Evolutionary conservation across 2,329 filamentous ascomycete genomes (phyloP).

Genomic region (Pestalotiopsis sp.): DNA sequence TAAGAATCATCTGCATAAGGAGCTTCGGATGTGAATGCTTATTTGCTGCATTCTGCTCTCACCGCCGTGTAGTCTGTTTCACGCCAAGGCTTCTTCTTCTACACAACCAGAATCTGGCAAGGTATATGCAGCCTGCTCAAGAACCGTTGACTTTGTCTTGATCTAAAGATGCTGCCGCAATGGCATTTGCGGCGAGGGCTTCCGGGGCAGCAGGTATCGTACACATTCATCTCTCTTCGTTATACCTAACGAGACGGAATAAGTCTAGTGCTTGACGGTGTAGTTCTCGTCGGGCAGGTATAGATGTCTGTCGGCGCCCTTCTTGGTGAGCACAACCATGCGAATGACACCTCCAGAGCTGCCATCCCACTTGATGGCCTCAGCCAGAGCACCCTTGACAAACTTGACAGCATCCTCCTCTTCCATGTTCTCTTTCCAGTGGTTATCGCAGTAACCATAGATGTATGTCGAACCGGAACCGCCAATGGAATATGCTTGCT

Average conservation of each 20-base stretch:
- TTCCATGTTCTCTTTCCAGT: slow-evolving; percentile 95
- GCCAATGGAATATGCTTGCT: slow-evolving; percentile 93
- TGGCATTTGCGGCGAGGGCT: background rate
- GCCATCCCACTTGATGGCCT: slow-evolving; percentile 99
- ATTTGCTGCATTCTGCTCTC: slow-evolving; percentile 6
- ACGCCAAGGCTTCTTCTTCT: slow-evolving; percentile 8
- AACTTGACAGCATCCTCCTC: slow-evolving; percentile 89
- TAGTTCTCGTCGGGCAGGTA: slow-evolving; percentile 95
- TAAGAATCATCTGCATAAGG: background rate
- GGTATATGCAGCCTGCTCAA: background rate
- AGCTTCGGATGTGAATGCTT: background rate
- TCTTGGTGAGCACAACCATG: slow-evolving; percentile 92
- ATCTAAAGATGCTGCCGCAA: slow-evolving; percentile 2
- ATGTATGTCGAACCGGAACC: slow-evolving; percentile 99
- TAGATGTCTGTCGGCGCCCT: slow-evolving; percentile 88
- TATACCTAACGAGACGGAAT: slow-evolving; percentile 1
- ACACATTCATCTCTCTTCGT: slow-evolving; percentile 9
- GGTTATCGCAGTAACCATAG: slow-evolving; percentile 95
- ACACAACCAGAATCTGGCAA: background rate
- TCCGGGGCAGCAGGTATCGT: slow-evolving; percentile 9
- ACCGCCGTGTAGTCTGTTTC: slow-evolving; percentile 10
- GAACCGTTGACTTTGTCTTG: background rate
- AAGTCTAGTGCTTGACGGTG: slow-evolving; percentile 66
- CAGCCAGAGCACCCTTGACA: slow-evolving; percentile 85
- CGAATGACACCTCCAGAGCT: slow-evolving; percentile 98